Conservation (phyloP, 305 asterid species). For the Stenogyne calaminthoides region DNA sequence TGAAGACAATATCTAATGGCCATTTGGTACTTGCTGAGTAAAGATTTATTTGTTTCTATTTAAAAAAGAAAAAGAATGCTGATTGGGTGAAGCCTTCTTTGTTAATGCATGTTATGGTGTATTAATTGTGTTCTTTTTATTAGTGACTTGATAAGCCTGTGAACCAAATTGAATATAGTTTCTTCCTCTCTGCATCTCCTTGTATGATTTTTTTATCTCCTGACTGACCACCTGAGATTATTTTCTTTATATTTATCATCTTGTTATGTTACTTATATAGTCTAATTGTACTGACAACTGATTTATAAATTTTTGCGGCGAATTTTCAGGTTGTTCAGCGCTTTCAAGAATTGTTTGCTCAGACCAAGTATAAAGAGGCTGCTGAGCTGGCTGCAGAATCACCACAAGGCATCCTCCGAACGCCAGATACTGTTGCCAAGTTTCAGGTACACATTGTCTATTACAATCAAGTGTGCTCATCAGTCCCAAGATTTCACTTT, state of each 20-base stretch:
- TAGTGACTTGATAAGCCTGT: conserved; percentile 2
- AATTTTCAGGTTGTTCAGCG: conserved; percentile 84
- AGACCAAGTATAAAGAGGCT: conserved; percentile 94
- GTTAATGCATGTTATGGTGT: conserved; percentile 19
- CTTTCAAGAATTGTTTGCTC: conserved; percentile 94
- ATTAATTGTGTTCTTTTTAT: conserved; percentile 12
- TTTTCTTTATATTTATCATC: neutral
- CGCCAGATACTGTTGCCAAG: conserved; percentile 92
- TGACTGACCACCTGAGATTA: neutral
- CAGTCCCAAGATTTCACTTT: conserved; percentile 10
- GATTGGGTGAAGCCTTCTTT: conserved; percentile 19
- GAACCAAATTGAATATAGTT: neutral
- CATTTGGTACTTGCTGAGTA: conserved; percentile 9
- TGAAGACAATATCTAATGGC: conserved; percentile 28
- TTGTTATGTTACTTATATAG: neutral
- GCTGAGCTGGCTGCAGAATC: conserved; percentile 99
- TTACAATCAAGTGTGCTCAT: conserved; percentile 15
- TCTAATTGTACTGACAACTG: neutral
- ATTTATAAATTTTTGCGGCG: neutral
- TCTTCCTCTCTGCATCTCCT: neutral
- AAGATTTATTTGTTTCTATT: conserved; percentile 7
- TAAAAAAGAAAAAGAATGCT: neutral
- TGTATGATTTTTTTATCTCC: neutral
- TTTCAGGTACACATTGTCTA: conserved; percentile 64
- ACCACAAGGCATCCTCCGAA: conserved; percentile 94